Evolutionary conservation across 306 rosid species (phyloP).

Genomic region (Dryas alaskensis): DNA sequence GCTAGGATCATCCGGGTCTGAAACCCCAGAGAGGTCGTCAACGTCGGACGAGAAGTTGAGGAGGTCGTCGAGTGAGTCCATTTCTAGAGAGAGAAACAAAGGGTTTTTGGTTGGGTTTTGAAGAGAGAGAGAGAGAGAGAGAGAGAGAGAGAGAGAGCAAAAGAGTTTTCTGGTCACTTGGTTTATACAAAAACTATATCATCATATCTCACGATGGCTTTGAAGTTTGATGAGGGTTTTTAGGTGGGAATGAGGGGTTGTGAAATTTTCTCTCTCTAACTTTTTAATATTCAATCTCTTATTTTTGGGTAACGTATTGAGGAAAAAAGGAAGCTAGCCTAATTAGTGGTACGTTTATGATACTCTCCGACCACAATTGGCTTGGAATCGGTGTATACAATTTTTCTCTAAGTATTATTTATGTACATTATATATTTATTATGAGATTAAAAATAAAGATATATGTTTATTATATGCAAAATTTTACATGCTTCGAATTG

Average conservation of each 20-base stretch:
- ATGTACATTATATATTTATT: too few relatives aligned
- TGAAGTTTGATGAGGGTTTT: constrained; percentile 25
- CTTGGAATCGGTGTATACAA: too few relatives aligned
- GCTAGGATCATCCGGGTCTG: constrained; percentile 38
- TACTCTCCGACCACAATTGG: too few relatives aligned
- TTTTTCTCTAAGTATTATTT: too few relatives aligned
- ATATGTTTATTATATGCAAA: too few relatives aligned
- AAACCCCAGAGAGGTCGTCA: constrained; percentile 44
- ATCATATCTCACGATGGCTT: constrained; percentile 14
- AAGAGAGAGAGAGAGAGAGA: constrained; percentile 26
- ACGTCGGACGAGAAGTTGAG: constrained; percentile 67
- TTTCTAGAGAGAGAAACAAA: constrained; percentile 38
- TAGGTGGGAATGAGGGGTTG: constrained; percentile 43
- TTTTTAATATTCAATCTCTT: not conserved
- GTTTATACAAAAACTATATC: constrained; percentile 3
- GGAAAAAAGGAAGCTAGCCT: too few relatives aligned
- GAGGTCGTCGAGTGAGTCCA: constrained; percentile 73
- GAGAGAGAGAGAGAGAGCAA: constrained; percentile 1
- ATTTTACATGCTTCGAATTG: too few relatives aligned
- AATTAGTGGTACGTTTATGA: too few relatives aligned
- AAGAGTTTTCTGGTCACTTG: not conserved
- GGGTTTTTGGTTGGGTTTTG: not conserved
- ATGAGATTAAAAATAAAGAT: too few relatives aligned
- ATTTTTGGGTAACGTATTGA: not conserved
- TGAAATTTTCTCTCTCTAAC: constrained; percentile 12